A percentile compares a stretch with the other conserved stretches of the same genome.
phyloP scores from a whole-genome alignment of 2,329 filamentous ascomycete genomes.

The Rugonectria rugulosa region DNA sequence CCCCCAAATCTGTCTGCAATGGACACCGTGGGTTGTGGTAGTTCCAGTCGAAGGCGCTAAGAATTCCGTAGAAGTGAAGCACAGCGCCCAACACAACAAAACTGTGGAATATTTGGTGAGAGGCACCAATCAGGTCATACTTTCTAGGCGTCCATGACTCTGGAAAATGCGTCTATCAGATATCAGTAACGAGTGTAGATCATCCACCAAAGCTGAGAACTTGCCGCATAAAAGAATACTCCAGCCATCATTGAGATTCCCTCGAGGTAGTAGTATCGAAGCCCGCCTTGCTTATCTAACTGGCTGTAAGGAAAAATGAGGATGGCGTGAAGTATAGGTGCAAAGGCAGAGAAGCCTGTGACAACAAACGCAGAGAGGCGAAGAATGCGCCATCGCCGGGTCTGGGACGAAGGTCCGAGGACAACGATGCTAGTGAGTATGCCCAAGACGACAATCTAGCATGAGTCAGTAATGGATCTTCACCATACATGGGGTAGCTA shows the following conservation, averaged over 20 bases:
- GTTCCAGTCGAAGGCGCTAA: conserved; percentile 29
- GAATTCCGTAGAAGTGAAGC: conserved; percentile 31
- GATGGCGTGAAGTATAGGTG: conserved; percentile 48
- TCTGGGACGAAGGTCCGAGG: conserved; percentile 39
- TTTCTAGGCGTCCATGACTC: conserved; percentile 49
- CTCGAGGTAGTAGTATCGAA: conserved; percentile 33
- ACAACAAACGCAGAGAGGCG: conserved; percentile 46
- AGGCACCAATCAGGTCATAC: conserved; percentile 53
- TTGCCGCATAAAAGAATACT: conserved; percentile 48
- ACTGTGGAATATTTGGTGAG: conserved; percentile 54
- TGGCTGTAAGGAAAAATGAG: conserved; percentile 31
- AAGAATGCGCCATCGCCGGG: conserved; percentile 21
- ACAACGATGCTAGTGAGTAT: conserved; percentile 37
- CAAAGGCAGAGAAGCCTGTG: conserved; percentile 45
- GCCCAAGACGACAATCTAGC: conserved; percentile 28
- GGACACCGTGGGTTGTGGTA: conserved; percentile 11
- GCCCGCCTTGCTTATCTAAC: conserved; percentile 44
- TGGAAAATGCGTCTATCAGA: conserved; percentile 36
- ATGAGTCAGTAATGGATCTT: conserved; percentile 13
- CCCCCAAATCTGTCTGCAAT: neutral
- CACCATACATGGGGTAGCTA: neutral
- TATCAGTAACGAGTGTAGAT: neutral
- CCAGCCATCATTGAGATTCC: conserved; percentile 32
- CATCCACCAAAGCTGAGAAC: conserved; percentile 25
- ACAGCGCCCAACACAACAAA: conserved; percentile 33